phyloP scores from a whole-genome alignment of 1,284 basidiomycete genomes.

The Ustilago trichophora region DNA sequence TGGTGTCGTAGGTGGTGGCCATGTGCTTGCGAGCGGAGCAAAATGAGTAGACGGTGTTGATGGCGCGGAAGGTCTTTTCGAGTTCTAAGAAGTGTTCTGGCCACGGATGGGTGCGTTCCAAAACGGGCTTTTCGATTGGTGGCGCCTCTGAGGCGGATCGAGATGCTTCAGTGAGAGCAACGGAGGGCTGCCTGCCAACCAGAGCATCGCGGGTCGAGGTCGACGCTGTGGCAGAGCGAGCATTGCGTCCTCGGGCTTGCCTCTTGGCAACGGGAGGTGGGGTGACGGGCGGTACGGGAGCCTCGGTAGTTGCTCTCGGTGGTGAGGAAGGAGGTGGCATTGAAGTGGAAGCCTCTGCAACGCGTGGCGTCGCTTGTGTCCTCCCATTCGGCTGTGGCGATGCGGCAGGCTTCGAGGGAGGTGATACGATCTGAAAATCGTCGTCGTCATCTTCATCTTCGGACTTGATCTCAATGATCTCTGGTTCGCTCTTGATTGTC shows the following conservation, averaged over 20 bases:
- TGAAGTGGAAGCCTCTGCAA: not conserved
- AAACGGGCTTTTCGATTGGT: conserved; percentile 20
- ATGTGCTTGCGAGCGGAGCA: conserved; percentile 83
- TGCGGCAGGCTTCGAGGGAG: not conserved
- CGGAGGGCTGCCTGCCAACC: conserved; percentile 30
- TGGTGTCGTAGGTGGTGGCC: conserved; percentile 79
- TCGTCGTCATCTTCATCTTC: conserved; percentile 43
- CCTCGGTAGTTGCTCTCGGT: conserved; percentile 6
- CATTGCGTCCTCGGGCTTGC: conserved; percentile 15
- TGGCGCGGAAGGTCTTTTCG: conserved; percentile 73
- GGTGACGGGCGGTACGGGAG: conserved; percentile 2
- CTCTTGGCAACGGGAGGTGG: conserved; percentile 14
- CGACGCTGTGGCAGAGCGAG: conserved; percentile 17
- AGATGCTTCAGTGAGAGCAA: conserved; percentile 17
- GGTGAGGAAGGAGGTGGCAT: conserved; percentile 9
- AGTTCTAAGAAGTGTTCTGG: conserved; percentile 67
- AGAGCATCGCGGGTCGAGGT: conserved; percentile 17
- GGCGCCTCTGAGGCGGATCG: conserved; percentile 17
- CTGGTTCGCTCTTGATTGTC: conserved; percentile 15
- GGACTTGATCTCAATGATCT: conserved; percentile 45
- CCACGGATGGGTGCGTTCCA: conserved; percentile 55
- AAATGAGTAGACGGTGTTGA: conserved; percentile 90
- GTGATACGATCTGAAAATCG: conserved; percentile 28
- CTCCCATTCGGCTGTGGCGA: not conserved
- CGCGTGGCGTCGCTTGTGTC: not conserved